These are phyloP conservation scores for Termitomyces sp. DNA, from an alignment of 768 basidiomycete genomes.

Conservation along the genomic window DNA sequence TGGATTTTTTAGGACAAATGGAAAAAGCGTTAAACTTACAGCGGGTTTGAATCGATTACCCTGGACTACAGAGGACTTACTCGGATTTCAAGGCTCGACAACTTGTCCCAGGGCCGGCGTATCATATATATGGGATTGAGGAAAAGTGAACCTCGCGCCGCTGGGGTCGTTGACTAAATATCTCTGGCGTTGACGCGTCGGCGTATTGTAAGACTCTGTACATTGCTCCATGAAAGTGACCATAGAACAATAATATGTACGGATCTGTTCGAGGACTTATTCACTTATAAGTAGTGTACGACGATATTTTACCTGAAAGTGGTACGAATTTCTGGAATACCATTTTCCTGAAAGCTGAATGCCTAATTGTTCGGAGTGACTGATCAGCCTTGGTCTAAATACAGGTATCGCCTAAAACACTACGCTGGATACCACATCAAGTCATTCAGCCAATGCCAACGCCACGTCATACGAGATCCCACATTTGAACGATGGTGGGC, in stretches of 20 bases:
- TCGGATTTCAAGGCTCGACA: neutral
- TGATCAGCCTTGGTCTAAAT: neutral
- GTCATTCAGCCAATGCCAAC: no score
- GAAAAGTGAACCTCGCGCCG: neutral
- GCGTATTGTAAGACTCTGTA: neutral
- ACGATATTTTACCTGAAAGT: no score
- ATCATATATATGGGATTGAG: neutral
- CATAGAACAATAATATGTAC: neutral
- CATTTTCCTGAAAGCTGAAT: neutral
- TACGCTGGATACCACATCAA: slow-evolving; percentile 64
- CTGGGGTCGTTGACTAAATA: no score
- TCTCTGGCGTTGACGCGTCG: no score
- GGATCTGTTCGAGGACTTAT: neutral
- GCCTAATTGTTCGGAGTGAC: no score
- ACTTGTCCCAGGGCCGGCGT: neutral
- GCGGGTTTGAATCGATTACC: neutral
- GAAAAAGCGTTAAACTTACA: neutral
- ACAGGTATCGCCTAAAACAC: neutral
- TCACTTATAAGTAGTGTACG: no score
- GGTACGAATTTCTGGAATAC: no score
- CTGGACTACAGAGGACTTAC: neutral
- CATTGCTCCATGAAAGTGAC: neutral
- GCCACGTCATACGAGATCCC: no score
- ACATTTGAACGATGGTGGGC: no score
- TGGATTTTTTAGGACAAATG: neutral